phyloP scores from a whole-genome alignment of 1,284 basidiomycete genomes.

The Ceratobasidium sp. region DNA sequence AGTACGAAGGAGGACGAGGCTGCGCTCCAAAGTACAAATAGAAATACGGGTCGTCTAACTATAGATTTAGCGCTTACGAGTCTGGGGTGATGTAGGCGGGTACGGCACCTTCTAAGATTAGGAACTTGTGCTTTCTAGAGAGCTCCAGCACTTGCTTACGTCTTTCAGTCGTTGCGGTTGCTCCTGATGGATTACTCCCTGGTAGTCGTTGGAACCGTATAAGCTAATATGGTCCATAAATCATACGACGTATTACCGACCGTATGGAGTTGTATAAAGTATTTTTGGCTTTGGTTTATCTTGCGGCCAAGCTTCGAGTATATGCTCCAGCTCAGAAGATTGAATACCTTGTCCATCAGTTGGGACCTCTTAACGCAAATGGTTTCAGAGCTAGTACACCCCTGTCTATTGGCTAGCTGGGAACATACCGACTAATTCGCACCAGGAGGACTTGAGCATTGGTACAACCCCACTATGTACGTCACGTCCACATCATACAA shows the following conservation, averaged over 20 bases:
- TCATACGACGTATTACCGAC: neutral
- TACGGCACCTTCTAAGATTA: conserved; percentile 84
- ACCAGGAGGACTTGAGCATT: conserved; percentile 70
- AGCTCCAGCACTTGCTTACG: conserved; percentile 84
- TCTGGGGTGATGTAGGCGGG: conserved; percentile 8
- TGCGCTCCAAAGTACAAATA: conserved; percentile 78
- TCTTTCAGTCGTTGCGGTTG: conserved; percentile 79
- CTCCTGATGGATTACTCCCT: conserved; percentile 62
- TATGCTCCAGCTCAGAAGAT: conserved; percentile 72
- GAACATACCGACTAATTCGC: conserved; percentile 74
- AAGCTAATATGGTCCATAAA: neutral
- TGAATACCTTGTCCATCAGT: conserved; percentile 85
- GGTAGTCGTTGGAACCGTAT: neutral
- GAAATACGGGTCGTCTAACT: conserved; percentile 82
- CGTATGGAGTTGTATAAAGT: conserved; percentile 82
- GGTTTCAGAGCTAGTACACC: neutral
- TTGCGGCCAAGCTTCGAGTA: conserved; percentile 82
- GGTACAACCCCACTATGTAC: conserved; percentile 71
- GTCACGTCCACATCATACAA: neutral
- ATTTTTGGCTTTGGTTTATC: conserved; percentile 82
- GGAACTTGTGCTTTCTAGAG: conserved; percentile 81
- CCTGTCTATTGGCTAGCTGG: too few species aligned
- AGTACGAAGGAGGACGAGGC: conserved; percentile 80
- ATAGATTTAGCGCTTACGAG: neutral
- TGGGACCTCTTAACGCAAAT: conserved; percentile 72